Evolutionary conservation across 2,329 filamentous ascomycete species (phyloP), one percentile per base, ranked within the genome.

Genomic region (Ilyonectria robusta): DNA sequence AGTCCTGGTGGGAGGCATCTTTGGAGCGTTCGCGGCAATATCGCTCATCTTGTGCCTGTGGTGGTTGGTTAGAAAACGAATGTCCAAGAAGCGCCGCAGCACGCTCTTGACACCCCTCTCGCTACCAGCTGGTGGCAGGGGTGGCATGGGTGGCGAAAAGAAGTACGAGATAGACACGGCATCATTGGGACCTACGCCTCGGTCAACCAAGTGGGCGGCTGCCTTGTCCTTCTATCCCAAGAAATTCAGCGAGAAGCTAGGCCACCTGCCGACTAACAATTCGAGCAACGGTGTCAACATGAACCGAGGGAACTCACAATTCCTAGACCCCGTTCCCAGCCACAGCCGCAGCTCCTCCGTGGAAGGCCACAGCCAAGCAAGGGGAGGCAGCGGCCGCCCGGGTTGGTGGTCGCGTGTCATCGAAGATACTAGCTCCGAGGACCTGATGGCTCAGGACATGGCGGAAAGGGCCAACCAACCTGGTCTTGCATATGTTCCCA

Each of bases 291-390:
- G 79, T 53, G 83, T 88, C 33, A 84, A 88, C 63, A 80, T 88
- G 68, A 83, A 88, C 75, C 80, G 85, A 54, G 85, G 86, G 7
- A 86, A 85, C 70, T 87, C 87, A 9, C 87, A 88, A 70, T 87
- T 86, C 67, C 79, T 83, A 65, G 79, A 82, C 26, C 62, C 76
- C 2, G 64, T 70, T 58, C 66, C 68, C 13, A 75, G 75, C 31
- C 82, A 84, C 68, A 84, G 81, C 65, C 81, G 81, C 35, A 81
- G 77, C 50, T 80, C 79, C 51, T 82, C 83, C 10, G 72, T 69
- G 44, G 65, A 57, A 37, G 50, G 53, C 33, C 57, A 68, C 42
- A 53, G 62, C 23, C 68, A 60, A 31, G 55, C 65, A 60, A 35
- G 59, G 29, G 42, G 59, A 53, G 31, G 48, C 62, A 67, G 29